Conservation (phyloP, 495 filamentous ascomycete species). For the Penicillium soppii region DNA sequence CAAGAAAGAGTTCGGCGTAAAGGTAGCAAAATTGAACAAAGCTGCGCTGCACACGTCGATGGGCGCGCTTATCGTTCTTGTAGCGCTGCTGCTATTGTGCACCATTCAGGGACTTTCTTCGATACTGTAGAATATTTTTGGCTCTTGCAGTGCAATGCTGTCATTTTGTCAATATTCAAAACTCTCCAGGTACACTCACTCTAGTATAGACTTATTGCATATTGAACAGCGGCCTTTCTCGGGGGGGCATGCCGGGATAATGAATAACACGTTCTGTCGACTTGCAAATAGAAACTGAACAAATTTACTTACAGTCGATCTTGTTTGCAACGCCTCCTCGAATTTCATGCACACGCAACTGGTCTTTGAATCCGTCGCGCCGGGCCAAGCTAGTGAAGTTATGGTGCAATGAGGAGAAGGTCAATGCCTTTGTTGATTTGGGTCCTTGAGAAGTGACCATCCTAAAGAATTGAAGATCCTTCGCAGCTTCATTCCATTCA, state of each 20-base stretch:
- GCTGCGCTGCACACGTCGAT: conserved; percentile 11
- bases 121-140: conserved; percentile 24
- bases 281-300: conserved; percentile 10
- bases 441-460: conserved; percentile 12
- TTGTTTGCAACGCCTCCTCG: conserved; percentile 16
- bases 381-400: conserved; percentile 16
- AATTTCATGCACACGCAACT: conserved; percentile 19
- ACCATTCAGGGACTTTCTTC: conserved; percentile 14
- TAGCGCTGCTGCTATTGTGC: conserved; percentile 21
- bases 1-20: conserved; percentile 5
- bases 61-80: conserved; percentile 20
- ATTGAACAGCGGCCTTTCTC: conserved; percentile 9
- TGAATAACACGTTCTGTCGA: conserved; percentile 13
- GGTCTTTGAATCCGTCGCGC: conserved; percentile 20
- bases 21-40: conserved; percentile 23
- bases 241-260: conserved; percentile 12
- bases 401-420: conserved; percentile 13
- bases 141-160: conserved; percentile 12
- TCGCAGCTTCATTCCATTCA: conserved; percentile 6
- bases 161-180: conserved; percentile 2
- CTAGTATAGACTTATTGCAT: conserved; percentile 6
- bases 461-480: conserved; percentile 9
- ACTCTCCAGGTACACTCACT: not conserved
- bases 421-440: not conserved
- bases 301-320: conserved; percentile 8